Percentiles rank a stretch among this genome's conserved stretches.
These are phyloP conservation scores for Sungouiozyma intestinalis DNA, from an alignment of 805 yeast species.

Conservation along the genomic window DNA sequence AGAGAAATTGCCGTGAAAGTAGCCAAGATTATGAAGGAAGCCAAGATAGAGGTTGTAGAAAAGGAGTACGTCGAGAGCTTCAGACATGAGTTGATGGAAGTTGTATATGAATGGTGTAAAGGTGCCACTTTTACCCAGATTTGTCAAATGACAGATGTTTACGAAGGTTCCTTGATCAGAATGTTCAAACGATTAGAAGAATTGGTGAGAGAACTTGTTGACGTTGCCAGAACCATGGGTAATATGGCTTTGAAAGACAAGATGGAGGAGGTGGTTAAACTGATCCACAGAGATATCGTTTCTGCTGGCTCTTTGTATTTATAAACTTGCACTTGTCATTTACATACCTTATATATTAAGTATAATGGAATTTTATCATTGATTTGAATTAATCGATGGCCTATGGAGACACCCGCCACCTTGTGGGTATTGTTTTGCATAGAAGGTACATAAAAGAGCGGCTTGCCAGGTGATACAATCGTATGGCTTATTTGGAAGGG, in stretches of 20 bases:
- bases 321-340: slow-evolving; percentile 6
- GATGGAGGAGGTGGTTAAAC: slow-evolving; percentile 74
- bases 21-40: slow-evolving; percentile 82
- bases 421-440: too few species aligned
- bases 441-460: too few species aligned
- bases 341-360: not conserved
- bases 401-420: too few species aligned
- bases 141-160: slow-evolving; percentile 97
- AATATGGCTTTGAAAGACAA: slow-evolving; percentile 76
- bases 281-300: slow-evolving; percentile 92
- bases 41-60: slow-evolving; percentile 81
- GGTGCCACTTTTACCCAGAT: slow-evolving; percentile 95
- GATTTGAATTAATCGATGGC: too few species aligned
- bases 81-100: slow-evolving; percentile 93
- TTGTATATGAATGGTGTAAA: slow-evolving; percentile 91
- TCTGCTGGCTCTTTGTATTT: slow-evolving; percentile 90
- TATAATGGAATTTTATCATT: too few species aligned
- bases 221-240: slow-evolving; percentile 92
- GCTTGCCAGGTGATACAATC: too few species aligned
- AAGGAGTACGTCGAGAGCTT: slow-evolving; percentile 88
- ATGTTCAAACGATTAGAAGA: slow-evolving; percentile 93
- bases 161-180: slow-evolving; percentile 92
- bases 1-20: slow-evolving; percentile 86
- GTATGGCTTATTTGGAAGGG: not conserved
- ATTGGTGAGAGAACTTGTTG: slow-evolving; percentile 76